Base-by-base conservation (phyloP, 345 rosid genomes). In the Gossypium longicalyx region DNA sequence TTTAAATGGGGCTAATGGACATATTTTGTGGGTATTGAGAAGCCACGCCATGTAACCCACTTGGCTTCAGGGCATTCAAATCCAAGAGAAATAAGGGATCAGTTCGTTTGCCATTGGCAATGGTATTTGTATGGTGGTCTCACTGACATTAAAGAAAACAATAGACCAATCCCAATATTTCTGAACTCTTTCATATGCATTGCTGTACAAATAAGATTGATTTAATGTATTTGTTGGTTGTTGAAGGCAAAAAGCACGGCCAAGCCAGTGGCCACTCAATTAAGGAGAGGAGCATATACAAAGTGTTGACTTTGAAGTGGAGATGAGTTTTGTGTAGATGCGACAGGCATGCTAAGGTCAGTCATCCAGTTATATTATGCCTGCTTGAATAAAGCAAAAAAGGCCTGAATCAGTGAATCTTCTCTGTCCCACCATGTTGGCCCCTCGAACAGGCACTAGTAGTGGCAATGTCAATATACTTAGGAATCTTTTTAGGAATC, bases 201-300 rank as follows among this genome's bases (percentile, higher is more conserved):
- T 41, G 59, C 45, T 69, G 19, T 49, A 69, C n/a, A 54, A 56
- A 54, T 38, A 11, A 54, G 61, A 71, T 19, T 20, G n/a, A 41
- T 53, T 70, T 17, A 71, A 29, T 11, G 74, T 19, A 19, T 34
- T 54, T 34, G 48, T 38, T 71, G 63, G 74, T 38, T 38, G 63
- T 19, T 71, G 61, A 41, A 25, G n/a, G 51, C 34, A 54, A 71
- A 71, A 19, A 3, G 64, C 51, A n/a, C 19, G 62, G 62, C 29
- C 7, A 58, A 12, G 6, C 9, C 49, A 41, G 63, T 54, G 51
- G 51, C 74, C 74, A 71, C 74, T 71, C 34, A 54, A 54, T 12
- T 54, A 43, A 54, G 12, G 56, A 71, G 74, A 71, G 74, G 74
- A 71, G 74, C 74, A 71, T 19, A 71, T 54, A 38, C 29, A 70